Percentiles rank a stretch among this genome's conserved stretches.
Conservation (phyloP, 108 stramenopile genomes). For the Fistulifera pelliculosa region DNA sequence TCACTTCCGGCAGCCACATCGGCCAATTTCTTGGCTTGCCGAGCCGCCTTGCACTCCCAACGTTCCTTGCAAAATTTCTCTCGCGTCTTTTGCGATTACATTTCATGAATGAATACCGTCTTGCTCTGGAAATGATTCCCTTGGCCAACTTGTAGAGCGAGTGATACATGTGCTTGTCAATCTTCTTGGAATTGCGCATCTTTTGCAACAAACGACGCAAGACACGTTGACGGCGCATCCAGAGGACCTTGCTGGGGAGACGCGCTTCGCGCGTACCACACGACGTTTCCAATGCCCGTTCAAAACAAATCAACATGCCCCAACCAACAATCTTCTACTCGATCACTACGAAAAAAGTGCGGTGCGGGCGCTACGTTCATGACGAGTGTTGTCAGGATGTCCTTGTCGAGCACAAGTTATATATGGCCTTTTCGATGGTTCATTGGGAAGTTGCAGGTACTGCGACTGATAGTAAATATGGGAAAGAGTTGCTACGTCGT, state of each 20-base stretch:
- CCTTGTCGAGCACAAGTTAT: too few relatives aligned
- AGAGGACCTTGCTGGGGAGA: constrained; percentile 98
- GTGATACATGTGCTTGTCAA: constrained; percentile 99
- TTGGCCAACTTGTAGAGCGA: constrained; percentile 94
- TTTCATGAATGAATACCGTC: constrained; percentile 96
- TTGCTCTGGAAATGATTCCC: constrained; percentile 99
- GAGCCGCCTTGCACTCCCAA: constrained; percentile 69
- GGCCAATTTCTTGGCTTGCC: constrained; percentile 64
- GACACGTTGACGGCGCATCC: constrained; percentile 98
- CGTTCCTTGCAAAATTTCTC: constrained; percentile 82
- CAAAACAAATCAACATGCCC: not conserved
- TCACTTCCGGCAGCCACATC: too few relatives aligned
- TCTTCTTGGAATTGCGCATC: constrained; percentile 99
- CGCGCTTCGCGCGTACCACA: constrained; percentile 99
- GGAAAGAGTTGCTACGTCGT: too few relatives aligned
- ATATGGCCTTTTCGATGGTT: too few relatives aligned
- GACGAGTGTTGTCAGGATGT: too few relatives aligned
- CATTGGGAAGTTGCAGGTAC: too few relatives aligned
- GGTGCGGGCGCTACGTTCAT: too few relatives aligned
- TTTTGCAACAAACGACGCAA: constrained; percentile 96
- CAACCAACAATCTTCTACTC: too few relatives aligned
- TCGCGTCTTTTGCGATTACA: constrained; percentile 89
- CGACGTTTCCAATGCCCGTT: too few relatives aligned
- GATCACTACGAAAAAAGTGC: too few relatives aligned
- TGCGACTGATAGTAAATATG: too few relatives aligned